Conservation (phyloP, 768 basidiomycete genomes). For the Leccinum rimulosum region DNA sequence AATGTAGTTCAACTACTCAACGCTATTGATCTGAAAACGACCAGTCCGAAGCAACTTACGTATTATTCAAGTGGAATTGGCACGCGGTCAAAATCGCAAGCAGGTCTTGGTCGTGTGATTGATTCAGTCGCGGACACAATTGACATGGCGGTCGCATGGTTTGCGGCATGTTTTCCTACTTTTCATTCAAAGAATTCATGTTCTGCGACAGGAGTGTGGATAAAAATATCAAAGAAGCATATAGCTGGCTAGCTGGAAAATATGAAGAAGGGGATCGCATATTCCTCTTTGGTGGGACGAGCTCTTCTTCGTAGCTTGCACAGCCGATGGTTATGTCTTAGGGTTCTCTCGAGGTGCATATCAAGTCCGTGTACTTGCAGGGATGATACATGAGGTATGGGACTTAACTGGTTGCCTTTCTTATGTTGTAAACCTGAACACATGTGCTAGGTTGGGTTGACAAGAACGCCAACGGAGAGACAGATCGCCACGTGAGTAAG, state of each 20-base stretch:
- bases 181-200: neutral
- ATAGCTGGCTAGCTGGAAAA: neutral
- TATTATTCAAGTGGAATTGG: slow-evolving; percentile 38
- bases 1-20: neutral
- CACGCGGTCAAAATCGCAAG: slow-evolving; percentile 24
- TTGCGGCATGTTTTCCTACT: neutral
- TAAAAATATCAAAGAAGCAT: neutral
- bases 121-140: slow-evolving; percentile 15
- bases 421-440: neutral
- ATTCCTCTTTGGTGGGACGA: neutral
- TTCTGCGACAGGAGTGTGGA: neutral
- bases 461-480: neutral
- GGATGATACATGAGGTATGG: slow-evolving; percentile 1
- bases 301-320: neutral
- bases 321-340: neutral
- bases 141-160: neutral
- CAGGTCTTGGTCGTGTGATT: slow-evolving; percentile 13
- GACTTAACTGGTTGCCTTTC: neutral
- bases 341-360: slow-evolving; percentile 2
- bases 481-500: neutral
- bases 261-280: neutral
- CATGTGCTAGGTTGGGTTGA: neutral
- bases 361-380: slow-evolving; percentile 1
- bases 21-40: slow-evolving; percentile 12
- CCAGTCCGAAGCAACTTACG: slow-evolving; percentile 20